Base-by-base conservation (phyloP, 257 asterid species). In the Forsythia suspensa region DNA sequence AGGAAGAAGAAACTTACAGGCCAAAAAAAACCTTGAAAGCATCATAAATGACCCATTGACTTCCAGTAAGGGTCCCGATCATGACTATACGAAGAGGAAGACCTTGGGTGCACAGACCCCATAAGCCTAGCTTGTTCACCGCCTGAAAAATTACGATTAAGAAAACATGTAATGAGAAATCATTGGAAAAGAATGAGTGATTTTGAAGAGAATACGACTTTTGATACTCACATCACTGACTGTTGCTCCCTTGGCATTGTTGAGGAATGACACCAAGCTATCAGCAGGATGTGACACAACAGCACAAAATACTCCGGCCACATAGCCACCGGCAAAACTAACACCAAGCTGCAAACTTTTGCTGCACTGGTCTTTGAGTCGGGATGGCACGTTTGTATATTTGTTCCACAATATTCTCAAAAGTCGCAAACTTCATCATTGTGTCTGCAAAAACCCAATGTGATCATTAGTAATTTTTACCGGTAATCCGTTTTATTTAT, bases 341-440 rank as follows among this genome's bases (percentile, higher is more conserved):
- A 94, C 95, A 18, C 96, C 98, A 1, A 94, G 95, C 85, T 92
- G 98, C 51, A 85, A 21, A 9, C 77, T 41, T 51, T 82, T 86
- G 88, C 97, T 91, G 80, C 98, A 92, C 74, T 94, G 81, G 4
- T 88, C 88, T 82, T 94, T 94, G 94, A 21, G 88, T 83, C 21
- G 98, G 98, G 57, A 92, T 87, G 38, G 74, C 90, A 21, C 92
- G 40, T 39, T 92, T 94, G 87, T 94, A 94, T 16, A 94, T 81
- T 29, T 82, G 90, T 69, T 94, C 96, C 24, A 94, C 97, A 0
- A 92, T 90, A 65, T 79, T 92, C 89, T 94, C 97, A 69, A 89
- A 94, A 0, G 98, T 89, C 0, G 98, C 91, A 79, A 94, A 94
- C 80, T 94, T 94, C 96, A 94, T 92, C 98, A 94, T 94, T 3